phyloP scores from a whole-genome alignment of 2,329 filamentous ascomycete species.

The Trichoderma oligosporum region DNA sequence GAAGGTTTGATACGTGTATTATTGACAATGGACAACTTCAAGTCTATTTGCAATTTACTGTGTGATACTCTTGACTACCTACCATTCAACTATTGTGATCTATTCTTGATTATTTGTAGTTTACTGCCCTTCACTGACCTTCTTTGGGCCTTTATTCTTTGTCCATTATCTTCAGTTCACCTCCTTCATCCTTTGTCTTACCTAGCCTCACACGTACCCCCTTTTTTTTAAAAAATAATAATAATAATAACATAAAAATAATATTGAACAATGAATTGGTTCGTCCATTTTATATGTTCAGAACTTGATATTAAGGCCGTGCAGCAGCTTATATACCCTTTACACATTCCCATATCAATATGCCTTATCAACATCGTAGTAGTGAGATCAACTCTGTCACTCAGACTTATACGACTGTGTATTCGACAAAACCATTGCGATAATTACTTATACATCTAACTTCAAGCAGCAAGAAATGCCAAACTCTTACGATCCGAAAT shows the following conservation, averaged over 20 bases:
- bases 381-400: neutral
- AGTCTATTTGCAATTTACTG: too few relatives aligned
- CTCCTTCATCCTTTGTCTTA: slow-evolving; percentile 1
- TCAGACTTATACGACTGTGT: neutral
- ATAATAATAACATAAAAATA: neutral
- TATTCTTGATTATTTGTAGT: too few relatives aligned
- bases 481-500: neutral
- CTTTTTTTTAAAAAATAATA: too few relatives aligned
- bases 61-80: too few relatives aligned
- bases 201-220: neutral
- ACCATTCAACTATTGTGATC: too few relatives aligned
- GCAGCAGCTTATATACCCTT: neutral
- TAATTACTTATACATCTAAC: too few relatives aligned
- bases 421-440: too few relatives aligned
- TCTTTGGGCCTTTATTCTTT: slow-evolving; percentile 1
- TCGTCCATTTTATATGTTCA: neutral
- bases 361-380: neutral
- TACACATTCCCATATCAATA: neutral
- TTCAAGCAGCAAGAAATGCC: neutral
- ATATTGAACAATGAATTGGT: slow-evolving; percentile 4
- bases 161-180: slow-evolving; percentile 1
- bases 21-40: too few relatives aligned
- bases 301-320: neutral
- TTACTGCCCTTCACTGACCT: too few relatives aligned
- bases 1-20: too few relatives aligned